Evolutionary conservation across 2,329 filamentous ascomycete species (phyloP).

Genomic region (Penicillium rolfsii): DNA sequence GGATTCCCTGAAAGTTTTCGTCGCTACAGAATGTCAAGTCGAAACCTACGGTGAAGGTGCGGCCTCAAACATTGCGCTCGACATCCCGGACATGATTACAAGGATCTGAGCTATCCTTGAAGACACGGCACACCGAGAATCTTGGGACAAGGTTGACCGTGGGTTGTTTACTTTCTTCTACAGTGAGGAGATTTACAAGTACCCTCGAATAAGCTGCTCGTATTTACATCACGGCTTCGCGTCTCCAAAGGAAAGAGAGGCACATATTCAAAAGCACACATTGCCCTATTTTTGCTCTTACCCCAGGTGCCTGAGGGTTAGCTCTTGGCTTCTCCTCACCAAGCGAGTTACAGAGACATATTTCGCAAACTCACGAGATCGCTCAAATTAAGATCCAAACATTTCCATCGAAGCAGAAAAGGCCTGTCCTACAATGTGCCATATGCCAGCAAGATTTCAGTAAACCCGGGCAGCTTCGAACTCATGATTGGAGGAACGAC

Average conservation of each 20-base stretch:
- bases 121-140: not conserved
- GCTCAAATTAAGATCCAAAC: not conserved
- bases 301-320: not conserved
- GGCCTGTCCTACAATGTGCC: not conserved
- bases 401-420: not conserved
- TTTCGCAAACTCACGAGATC: not conserved
- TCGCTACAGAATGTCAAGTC: not conserved
- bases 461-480: not conserved
- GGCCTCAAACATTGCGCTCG: not conserved
- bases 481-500: not conserved
- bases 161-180: not conserved
- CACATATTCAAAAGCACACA: not conserved
- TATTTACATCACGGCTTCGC: not conserved
- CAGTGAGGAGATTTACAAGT: not conserved
- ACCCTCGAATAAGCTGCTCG: not conserved
- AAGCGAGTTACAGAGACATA: not conserved
- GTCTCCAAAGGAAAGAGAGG: not conserved
- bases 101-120: not conserved
- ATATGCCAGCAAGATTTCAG: not conserved
- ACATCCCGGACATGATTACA: not conserved
- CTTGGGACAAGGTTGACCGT: not conserved
- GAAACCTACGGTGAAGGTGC: not conserved
- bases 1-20: not conserved
- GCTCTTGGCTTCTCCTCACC: not conserved
- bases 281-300: not conserved